A percentile compares a stretch with the other conserved stretches of the same genome.
phyloP scores from a whole-genome alignment of 2,329 filamentous ascomycete species.

The Dactylellina sp. region DNA sequence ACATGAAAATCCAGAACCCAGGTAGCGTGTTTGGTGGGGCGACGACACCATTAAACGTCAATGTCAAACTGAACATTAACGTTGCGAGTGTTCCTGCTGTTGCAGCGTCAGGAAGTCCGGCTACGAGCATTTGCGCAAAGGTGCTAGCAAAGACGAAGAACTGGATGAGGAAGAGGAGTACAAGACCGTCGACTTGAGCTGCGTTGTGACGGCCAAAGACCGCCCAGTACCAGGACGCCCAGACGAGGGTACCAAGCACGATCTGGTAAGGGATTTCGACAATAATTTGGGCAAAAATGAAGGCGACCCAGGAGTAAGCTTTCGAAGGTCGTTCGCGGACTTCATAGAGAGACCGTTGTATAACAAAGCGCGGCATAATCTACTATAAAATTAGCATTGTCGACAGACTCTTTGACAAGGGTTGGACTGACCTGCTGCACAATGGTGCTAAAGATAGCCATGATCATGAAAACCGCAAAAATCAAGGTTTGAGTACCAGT shows the following conservation, averaged over 20 bases:
- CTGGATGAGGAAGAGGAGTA: conserved; percentile 79
- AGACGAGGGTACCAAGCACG: conserved; percentile 80
- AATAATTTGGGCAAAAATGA: conserved; percentile 83
- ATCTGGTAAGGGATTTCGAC: conserved; percentile 89
- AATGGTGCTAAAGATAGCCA: conserved; percentile 83
- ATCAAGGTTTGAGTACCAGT: conserved; percentile 87
- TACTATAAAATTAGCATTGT: conserved; percentile 75
- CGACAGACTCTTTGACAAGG: too few relatives aligned
- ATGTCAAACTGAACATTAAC: conserved; percentile 56
- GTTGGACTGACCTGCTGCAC: conserved; percentile 75
- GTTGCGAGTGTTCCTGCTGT: conserved; percentile 81
- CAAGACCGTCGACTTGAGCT: conserved; percentile 77
- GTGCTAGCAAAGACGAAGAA: conserved; percentile 86
- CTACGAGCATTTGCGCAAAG: conserved; percentile 82
- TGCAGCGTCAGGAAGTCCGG: conserved; percentile 79
- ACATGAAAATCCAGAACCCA: conserved; percentile 55
- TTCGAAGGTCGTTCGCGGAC: conserved; percentile 86
- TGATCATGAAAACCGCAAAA: conserved; percentile 85
- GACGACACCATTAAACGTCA: conserved; percentile 70
- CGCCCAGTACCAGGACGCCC: conserved; percentile 85
- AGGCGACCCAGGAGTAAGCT: conserved; percentile 85
- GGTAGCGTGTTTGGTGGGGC: conserved; percentile 63
- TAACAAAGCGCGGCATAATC: conserved; percentile 87
- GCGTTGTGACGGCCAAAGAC: conserved; percentile 73
- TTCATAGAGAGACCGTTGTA: conserved; percentile 84